These are phyloP conservation scores for Trametes cubensis DNA, from an alignment of 768 basidiomycete genomes.

Conservation along the genomic window DNA sequence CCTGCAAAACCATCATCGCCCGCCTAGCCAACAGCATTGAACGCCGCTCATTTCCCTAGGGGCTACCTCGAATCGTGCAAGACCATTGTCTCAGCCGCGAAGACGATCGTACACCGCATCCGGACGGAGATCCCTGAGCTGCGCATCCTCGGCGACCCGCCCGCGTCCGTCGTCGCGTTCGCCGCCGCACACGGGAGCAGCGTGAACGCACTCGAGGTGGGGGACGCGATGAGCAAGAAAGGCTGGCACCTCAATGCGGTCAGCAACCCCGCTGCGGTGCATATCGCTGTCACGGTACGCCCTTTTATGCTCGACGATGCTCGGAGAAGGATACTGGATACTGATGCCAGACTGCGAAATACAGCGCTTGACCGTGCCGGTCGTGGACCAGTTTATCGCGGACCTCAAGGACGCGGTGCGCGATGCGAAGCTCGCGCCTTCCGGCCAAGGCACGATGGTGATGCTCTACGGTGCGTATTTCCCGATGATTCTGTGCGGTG, in stretches of 20 bases:
- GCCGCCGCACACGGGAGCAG: slow-evolving; percentile 55
- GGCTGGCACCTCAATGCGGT: slow-evolving; percentile 96
- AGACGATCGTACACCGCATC: slow-evolving; percentile 70
- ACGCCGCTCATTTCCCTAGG: slow-evolving; percentile 40
- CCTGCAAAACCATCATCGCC: background rate
- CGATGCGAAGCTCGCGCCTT: slow-evolving; percentile 66
- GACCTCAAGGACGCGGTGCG: slow-evolving; percentile 81
- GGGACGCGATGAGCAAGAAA: slow-evolving; percentile 80
- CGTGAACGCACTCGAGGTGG: slow-evolving; percentile 84
- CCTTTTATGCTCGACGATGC: background rate
- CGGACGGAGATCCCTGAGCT: slow-evolving; percentile 74
- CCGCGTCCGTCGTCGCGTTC: slow-evolving; percentile 90
- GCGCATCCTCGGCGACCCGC: slow-evolving; percentile 86
- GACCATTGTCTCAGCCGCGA: slow-evolving; percentile 75
- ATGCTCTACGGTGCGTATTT: slow-evolving; percentile 75
- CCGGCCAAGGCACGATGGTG: slow-evolving; percentile 87
- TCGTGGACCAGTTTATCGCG: slow-evolving; percentile 76
- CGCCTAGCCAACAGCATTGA: background rate
- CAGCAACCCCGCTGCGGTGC: slow-evolving; percentile 76
- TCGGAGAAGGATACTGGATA: background rate
- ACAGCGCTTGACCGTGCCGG: slow-evolving; percentile 77
- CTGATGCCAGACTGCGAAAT: background rate
- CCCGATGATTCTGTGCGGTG: background rate
- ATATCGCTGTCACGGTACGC: slow-evolving; percentile 91
- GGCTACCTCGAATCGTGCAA: slow-evolving; percentile 89